These are phyloP conservation scores for Saccharomycopsis sp. DNA, from an alignment of 805 yeast species.

Conservation along the genomic window DNA sequence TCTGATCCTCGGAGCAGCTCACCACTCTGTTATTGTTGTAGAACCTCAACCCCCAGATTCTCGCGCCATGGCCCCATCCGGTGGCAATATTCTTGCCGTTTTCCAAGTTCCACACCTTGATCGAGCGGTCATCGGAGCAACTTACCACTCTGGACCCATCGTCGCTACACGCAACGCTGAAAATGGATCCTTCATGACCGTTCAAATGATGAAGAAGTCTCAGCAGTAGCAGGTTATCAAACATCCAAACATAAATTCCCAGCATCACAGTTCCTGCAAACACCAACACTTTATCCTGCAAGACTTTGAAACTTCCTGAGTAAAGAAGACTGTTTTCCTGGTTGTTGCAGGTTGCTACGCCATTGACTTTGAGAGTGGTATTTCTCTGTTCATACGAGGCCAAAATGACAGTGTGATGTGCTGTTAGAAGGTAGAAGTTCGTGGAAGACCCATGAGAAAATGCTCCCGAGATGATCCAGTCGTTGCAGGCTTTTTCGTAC, in stretches of 20 bases:
- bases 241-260: conserved; percentile 76
- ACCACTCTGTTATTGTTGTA: conserved; percentile 33
- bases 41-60: conserved; percentile 80
- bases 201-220: conserved; percentile 4
- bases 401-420: conserved; percentile 62
- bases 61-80: conserved; percentile 96
- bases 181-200: conserved; percentile 88
- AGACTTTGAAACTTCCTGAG: conserved; percentile 64
- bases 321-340: conserved; percentile 76
- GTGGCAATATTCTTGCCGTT: conserved; percentile 54
- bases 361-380: conserved; percentile 23
- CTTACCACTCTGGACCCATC: conserved; percentile 52
- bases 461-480: conserved; percentile 69
- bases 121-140: conserved; percentile 92
- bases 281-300: conserved; percentile 37
- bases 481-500: conserved; percentile 47
- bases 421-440: conserved; percentile 51
- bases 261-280: conserved; percentile 93
- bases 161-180: conserved; percentile 58
- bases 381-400: conserved; percentile 20
- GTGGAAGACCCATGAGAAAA: conserved; percentile 30
- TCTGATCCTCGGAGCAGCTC: conserved; percentile 81
- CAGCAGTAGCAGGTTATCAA: conserved; percentile 25
- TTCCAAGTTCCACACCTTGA: conserved; percentile 59
- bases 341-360: conserved; percentile 33